These are phyloP conservation scores for Areca catechu DNA, from an alignment of 176 grass and related monocot species.

Conservation along the genomic window DNA sequence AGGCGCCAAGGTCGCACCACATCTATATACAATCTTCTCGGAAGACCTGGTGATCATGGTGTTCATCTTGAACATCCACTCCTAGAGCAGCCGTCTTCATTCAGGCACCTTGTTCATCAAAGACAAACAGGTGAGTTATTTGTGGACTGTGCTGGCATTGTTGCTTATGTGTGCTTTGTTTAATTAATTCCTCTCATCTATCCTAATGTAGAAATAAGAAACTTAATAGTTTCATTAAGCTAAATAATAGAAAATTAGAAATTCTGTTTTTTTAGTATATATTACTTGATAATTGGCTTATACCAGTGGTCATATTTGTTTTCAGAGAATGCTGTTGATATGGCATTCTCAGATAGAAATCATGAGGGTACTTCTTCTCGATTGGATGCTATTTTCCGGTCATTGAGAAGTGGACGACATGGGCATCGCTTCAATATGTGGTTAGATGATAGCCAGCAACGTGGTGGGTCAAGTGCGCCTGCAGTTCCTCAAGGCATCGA, in stretches of 20 bases:
- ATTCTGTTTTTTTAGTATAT: no score
- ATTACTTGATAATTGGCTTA: not conserved
- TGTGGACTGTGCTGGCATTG: not conserved
- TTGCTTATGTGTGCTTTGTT: not conserved
- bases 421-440: constrained; percentile 97
- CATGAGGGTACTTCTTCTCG: constrained; percentile 70
- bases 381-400: constrained; percentile 93
- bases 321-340: constrained; percentile 75
- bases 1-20: constrained; percentile 85
- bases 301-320: constrained; percentile 8
- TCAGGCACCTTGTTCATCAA: constrained; percentile 52
- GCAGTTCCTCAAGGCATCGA: constrained; percentile 84
- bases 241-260: no score
- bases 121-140: constrained; percentile 62
- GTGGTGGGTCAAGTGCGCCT: constrained; percentile 41
- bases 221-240: no score
- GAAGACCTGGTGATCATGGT: constrained; percentile 58
- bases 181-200: no score
- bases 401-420: constrained; percentile 68
- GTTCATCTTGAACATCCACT: constrained; percentile 72
- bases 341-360: constrained; percentile 86
- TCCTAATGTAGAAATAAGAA: no score
- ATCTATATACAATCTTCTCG: constrained; percentile 96
- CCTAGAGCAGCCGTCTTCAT: constrained; percentile 71
- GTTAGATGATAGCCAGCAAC: constrained; percentile 75